Conservation (phyloP, 108 stramenopile species). For the Stephanodiscus minutulus region DNA sequence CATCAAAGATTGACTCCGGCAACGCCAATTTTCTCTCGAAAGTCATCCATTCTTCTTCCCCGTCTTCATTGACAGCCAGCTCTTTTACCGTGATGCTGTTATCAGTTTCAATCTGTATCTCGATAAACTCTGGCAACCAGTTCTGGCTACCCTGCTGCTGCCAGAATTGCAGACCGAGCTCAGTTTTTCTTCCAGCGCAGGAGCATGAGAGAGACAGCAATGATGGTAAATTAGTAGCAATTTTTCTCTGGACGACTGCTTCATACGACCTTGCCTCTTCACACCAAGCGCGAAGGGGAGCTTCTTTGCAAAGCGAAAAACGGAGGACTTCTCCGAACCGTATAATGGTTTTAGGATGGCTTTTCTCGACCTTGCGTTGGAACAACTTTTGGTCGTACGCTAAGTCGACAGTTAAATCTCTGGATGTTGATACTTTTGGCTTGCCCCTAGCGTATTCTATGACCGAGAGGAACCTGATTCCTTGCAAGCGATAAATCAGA, state of each 20-base stretch:
- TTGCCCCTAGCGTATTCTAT: conserved; percentile 68
- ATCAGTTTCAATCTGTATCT: conserved; percentile 64
- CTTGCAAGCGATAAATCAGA: conserved; percentile 70
- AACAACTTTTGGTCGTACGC: conserved; percentile 60
- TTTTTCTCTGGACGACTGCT: conserved; percentile 82
- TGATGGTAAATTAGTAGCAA: conserved; percentile 67
- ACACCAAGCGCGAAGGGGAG: conserved; percentile 80
- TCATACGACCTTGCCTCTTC: conserved; percentile 69
- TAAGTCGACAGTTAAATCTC: conserved; percentile 72
- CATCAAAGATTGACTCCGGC: conserved; percentile 43
- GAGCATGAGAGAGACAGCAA: conserved; percentile 75
- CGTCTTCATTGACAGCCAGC: conserved; percentile 38
- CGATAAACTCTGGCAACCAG: conserved; percentile 79
- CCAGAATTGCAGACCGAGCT: conserved; percentile 67
- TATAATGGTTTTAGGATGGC: conserved; percentile 13
- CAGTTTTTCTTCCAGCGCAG: conserved; percentile 70
- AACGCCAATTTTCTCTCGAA: conserved; percentile 46
- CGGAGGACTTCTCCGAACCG: conserved; percentile 73
- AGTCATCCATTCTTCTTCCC: conserved; percentile 45
- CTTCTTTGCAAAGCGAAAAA: conserved; percentile 74
- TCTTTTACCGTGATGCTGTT: conserved; percentile 67
- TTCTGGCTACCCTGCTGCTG: conserved; percentile 43
- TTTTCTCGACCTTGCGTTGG: conserved; percentile 4
- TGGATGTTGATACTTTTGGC: conserved; percentile 58
- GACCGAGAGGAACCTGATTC: conserved; percentile 69